Evolutionary conservation across 2,329 filamentous ascomycete species (phyloP).

Genomic region (Aspergillus sp.): DNA sequence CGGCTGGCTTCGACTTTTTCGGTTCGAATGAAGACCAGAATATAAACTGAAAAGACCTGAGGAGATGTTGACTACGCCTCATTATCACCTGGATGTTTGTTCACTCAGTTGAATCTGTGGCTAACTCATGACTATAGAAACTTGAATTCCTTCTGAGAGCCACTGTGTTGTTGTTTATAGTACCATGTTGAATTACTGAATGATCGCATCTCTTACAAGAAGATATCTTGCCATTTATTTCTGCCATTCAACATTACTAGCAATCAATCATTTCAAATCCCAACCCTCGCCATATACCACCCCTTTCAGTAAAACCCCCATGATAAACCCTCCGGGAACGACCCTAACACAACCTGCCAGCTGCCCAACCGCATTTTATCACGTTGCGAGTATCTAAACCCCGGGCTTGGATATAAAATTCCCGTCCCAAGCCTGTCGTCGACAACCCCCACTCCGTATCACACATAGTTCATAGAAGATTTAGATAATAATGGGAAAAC

Average conservation of each 20-base stretch:
- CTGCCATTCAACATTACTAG: too few relatives aligned
- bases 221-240: not conserved
- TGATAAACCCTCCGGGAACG: too few relatives aligned
- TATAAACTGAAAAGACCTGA: conserved; percentile 45
- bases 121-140: not conserved
- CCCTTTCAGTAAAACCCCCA: too few relatives aligned
- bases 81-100: not conserved
- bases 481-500: conserved; percentile 1
- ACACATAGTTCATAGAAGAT: too few relatives aligned
- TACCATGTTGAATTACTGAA: not conserved
- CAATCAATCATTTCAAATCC: not conserved
- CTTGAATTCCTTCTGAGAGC: not conserved
- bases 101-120: not conserved
- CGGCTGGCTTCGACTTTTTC: conserved; percentile 18
- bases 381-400: not conserved
- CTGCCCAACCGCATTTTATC: not conserved
- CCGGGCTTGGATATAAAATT: not conserved
- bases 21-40: conserved; percentile 35
- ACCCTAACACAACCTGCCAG: not conserved
- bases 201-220: not conserved
- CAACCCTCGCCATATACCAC: not conserved
- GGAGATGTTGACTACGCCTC: conserved; percentile 20
- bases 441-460: too few relatives aligned
- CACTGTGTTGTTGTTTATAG: not conserved
- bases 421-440: too few relatives aligned